Evolutionary conservation across 2,329 filamentous ascomycete species (phyloP).

Genomic region (Talaromyces sp.): DNA sequence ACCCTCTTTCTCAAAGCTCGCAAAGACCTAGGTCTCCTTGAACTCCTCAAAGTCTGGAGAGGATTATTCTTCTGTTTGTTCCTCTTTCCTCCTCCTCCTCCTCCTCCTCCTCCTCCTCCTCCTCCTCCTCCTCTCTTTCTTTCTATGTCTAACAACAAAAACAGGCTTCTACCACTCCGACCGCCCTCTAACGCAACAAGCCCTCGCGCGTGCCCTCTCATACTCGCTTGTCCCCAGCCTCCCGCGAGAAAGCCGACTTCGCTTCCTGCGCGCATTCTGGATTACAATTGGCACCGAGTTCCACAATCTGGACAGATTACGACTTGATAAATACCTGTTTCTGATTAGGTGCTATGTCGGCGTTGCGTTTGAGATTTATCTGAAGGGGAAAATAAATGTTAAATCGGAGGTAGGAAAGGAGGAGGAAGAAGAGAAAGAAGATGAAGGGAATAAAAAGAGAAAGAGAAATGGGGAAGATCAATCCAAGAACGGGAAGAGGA

Average conservation of each 20-base stretch:
- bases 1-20: constrained; percentile 70
- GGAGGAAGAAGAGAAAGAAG: constrained; percentile 13
- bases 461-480: constrained; percentile 24
- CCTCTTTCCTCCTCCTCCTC: neutral
- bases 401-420: constrained; percentile 9
- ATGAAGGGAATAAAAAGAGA: constrained; percentile 33
- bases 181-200: constrained; percentile 81
- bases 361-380: constrained; percentile 57
- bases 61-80: constrained; percentile 79
- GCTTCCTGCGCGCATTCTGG: constrained; percentile 65
- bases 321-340: constrained; percentile 90
- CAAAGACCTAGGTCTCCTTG: constrained; percentile 60
- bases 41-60: constrained; percentile 88
- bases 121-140: neutral
- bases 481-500: constrained; percentile 22
- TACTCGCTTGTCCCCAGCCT: constrained; percentile 61
- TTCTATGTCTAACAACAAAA: constrained; percentile 22
- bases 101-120: neutral
- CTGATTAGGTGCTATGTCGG: constrained; percentile 75
- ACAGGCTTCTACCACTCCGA: constrained; percentile 85
- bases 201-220: constrained; percentile 73
- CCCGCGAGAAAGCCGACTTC: constrained; percentile 45
- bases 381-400: constrained; percentile 28
- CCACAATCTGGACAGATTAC: constrained; percentile 67
- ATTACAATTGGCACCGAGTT: constrained; percentile 67